phyloP scores from a whole-genome alignment of 2,329 filamentous ascomycete genomes.

The Leptographium radiaticola region DNA sequence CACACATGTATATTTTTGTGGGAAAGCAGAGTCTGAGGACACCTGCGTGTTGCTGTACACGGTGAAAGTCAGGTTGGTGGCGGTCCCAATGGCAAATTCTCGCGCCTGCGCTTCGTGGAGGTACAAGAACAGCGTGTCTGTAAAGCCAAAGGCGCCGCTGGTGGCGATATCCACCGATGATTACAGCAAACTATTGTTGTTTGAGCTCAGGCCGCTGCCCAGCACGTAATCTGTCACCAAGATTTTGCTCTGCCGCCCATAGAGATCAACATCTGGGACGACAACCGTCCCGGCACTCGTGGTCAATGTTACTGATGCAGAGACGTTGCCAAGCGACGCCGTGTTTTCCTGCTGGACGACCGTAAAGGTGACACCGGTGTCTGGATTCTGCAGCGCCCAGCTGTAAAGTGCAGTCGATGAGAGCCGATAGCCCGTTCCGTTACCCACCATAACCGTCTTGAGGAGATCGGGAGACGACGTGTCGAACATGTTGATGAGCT shows the following conservation, averaged over 20 bases:
- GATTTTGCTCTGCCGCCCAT: slow-evolving; percentile 53
- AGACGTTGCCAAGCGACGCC: slow-evolving; percentile 27
- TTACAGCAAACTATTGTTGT: slow-evolving; percentile 40
- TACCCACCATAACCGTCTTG: slow-evolving; percentile 39
- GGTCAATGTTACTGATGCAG: slow-evolving; percentile 42
- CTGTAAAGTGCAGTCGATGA: slow-evolving; percentile 29
- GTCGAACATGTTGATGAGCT: slow-evolving; percentile 40
- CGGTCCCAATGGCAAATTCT: slow-evolving; percentile 33
- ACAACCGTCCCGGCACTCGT: slow-evolving; percentile 44
- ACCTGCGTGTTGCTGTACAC: slow-evolving; percentile 27
- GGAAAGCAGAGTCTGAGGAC: slow-evolving; percentile 14
- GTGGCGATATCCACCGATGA: slow-evolving; percentile 57
- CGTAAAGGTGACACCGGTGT: slow-evolving; percentile 36
- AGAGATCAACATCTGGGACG: slow-evolving; percentile 47
- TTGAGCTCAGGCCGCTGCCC: slow-evolving; percentile 24
- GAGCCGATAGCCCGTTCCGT: slow-evolving; percentile 31
- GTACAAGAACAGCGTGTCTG: slow-evolving; percentile 51
- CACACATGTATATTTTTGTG: slow-evolving; percentile 28
- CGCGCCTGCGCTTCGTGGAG: slow-evolving; percentile 33
- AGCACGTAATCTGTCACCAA: slow-evolving; percentile 55
- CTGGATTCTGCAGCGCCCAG: slow-evolving; percentile 38
- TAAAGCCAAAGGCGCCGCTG: slow-evolving; percentile 25
- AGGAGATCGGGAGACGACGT: slow-evolving; percentile 35
- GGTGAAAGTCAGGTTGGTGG: slow-evolving; percentile 22
- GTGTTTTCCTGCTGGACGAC: slow-evolving; percentile 50